A percentile compares a stretch with the other conserved stretches of the same genome.
Conservation (phyloP, 352 stramenopile genomes). For the Globisporangium abappressorium region DNA sequence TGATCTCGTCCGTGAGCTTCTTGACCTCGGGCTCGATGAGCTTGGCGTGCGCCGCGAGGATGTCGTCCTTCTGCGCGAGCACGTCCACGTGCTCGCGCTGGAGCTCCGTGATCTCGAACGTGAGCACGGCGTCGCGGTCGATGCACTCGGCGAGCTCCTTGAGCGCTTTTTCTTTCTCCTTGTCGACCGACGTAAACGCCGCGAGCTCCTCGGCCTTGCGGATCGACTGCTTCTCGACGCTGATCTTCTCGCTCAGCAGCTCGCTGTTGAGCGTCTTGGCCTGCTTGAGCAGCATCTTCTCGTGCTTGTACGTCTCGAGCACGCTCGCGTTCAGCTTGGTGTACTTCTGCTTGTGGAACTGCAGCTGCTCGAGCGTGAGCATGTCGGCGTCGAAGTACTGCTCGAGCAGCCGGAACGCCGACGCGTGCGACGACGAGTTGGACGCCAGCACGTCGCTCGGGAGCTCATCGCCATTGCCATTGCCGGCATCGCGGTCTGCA, state of each 20-base stretch:
- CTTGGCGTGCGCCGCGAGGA: conserved; percentile 73
- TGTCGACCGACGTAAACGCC: conserved; percentile 67
- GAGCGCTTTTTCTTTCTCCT: conserved; percentile 73
- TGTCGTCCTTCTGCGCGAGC: conserved; percentile 65
- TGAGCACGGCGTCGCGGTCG: conserved; percentile 77
- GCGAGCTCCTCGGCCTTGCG: conserved; percentile 79
- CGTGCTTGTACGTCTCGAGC: conserved; percentile 77
- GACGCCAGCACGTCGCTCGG: conserved; percentile 26
- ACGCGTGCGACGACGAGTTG: conserved; percentile 54
- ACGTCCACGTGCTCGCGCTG: conserved; percentile 80
- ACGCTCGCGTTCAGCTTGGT: conserved; percentile 63
- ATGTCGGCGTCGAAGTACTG: conserved; percentile 86
- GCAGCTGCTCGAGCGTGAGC: conserved; percentile 70
- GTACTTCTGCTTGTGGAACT: conserved; percentile 85
- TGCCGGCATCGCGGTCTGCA: not conserved
- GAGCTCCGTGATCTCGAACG: conserved; percentile 86
- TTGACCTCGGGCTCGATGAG: conserved; percentile 83
- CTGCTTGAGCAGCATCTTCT: conserved; percentile 77
- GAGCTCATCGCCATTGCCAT: conserved; percentile 15
- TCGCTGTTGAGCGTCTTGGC: conserved; percentile 84
- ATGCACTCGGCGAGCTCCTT: conserved; percentile 78
- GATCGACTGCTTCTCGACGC: conserved; percentile 84
- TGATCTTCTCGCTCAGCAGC: conserved; percentile 83
- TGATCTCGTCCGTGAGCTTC: conserved; percentile 67
- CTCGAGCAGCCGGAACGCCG: conserved; percentile 74